Evolutionary conservation across 495 filamentous ascomycete genomes (phyloP).

Genomic region (Trichoderma orchidacearum): DNA sequence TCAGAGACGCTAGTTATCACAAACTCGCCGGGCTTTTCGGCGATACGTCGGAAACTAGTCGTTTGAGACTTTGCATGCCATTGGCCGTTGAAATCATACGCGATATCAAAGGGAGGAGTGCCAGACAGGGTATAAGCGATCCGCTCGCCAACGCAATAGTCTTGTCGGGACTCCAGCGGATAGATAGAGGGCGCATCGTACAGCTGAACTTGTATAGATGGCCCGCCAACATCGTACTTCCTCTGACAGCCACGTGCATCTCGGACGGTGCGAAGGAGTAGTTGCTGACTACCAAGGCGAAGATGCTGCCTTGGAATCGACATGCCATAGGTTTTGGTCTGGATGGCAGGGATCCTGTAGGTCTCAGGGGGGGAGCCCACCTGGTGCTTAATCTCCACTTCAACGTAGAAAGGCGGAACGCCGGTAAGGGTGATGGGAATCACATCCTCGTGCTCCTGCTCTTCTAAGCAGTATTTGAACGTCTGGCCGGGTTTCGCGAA

Average conservation of each 20-base stretch:
- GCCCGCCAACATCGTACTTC: slow-evolving; percentile 47
- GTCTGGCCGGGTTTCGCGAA: slow-evolving; percentile 85
- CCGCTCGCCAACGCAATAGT: slow-evolving; percentile 93
- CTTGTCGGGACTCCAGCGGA: slow-evolving; percentile 62
- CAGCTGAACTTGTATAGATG: slow-evolving; percentile 73
- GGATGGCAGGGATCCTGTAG: slow-evolving; percentile 63
- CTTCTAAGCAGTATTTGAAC: slow-evolving; percentile 85
- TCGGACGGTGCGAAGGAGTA: slow-evolving; percentile 77
- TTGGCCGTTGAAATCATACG: slow-evolving; percentile 72
- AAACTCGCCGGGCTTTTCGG: slow-evolving; percentile 79
- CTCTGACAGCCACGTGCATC: slow-evolving; percentile 75
- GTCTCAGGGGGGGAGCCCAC: slow-evolving; percentile 65
- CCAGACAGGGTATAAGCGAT: slow-evolving; percentile 84
- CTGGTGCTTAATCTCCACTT: slow-evolving; percentile 85
- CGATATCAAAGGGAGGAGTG: slow-evolving; percentile 78
- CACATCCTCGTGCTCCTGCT: slow-evolving; percentile 63
- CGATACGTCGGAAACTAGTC: slow-evolving; percentile 79
- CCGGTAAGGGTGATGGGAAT: slow-evolving; percentile 78
- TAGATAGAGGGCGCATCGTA: slow-evolving; percentile 86
- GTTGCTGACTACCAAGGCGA: slow-evolving; percentile 68
- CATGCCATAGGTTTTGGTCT: slow-evolving; percentile 57
- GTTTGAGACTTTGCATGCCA: slow-evolving; percentile 64
- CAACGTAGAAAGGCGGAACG: slow-evolving; percentile 75
- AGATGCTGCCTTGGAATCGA: slow-evolving; percentile 71
- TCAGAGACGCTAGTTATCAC: slow-evolving; percentile 75